Base-by-base conservation (phyloP, 2,329 filamentous ascomycete genomes). In the Bipolaris bicolor region DNA sequence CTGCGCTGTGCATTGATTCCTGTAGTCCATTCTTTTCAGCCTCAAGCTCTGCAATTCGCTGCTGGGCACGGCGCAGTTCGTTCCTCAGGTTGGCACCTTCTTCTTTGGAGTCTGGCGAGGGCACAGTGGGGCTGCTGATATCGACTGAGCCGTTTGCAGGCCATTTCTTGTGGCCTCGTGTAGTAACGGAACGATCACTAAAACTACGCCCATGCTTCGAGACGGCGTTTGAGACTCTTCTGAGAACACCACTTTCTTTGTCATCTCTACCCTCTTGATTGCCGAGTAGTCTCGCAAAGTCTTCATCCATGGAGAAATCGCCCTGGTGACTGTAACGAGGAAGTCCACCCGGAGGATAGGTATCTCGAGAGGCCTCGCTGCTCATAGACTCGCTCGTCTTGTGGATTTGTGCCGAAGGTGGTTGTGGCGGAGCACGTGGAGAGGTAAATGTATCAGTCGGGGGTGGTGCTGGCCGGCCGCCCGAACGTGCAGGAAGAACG, bases 251-350 rank as follows among this genome's bases (percentile, higher is more conserved):
- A 52, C 58, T 57, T 15, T 74, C 72, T 60, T 68, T 77, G 15
- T 77, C 74, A 4, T 70, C 62, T 64, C 84, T 71, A 82, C 67
- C 77, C 63, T 92, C 90, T 22, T 88, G 88, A 18, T 86, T 88
- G 39, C 88, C 90, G 58, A 97, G 82, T 56, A 97, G 94, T 55
- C 93, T 89, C 52, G 91, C 90, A 86, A 97, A 92, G 72, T 98
- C 95, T 76, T 97, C 93, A 64, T 98, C 94, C 88, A 97, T 88
- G 58, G 90, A 95, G 71, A 97, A 95, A 64, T 96, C 92, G 52
- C 88, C 91, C 50, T 91, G 91, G 41, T 86, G 84, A 76, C 90
- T 96, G 60, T 86, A 79, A 36, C 80, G 79, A 11, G 80, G 81
- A 47, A 78, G 58, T 26, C 64, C 63, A 15, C 57, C 58, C n/a